Evolutionary conservation across 768 basidiomycete genomes (phyloP), one percentile per base, ranked within the genome.

Genomic region (Boletus vermiculosoides): DNA sequence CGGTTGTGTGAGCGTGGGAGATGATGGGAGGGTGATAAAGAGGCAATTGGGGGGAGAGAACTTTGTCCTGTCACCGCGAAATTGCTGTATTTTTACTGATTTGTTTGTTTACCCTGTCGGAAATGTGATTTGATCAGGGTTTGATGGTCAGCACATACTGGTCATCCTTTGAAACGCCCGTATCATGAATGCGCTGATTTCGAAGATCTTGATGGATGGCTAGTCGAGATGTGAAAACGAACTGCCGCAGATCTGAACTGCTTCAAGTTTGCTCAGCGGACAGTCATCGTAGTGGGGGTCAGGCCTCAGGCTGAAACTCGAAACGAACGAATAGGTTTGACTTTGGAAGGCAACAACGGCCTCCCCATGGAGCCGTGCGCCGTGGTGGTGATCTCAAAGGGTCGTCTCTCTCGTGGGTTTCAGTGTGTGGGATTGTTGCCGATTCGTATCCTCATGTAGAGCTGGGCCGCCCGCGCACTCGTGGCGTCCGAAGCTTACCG

Each of bases 1-100:
- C 51, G 47, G 44, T 62, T 62, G 42, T 18, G 20, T 12, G 46
- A 50, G 48, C 55, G 60, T 62, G 60, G 31, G 59, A 60, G 57
- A 39, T 60, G 42, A 46, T 41, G 23, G 44, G n/a, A 11, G 40
- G 42, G n/a, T 2, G 40, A 41, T 41, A 44, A 44, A 22, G 42
- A 2, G 42, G 42, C 8, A 40, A 40, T 7, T 28, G 39, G 39
- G 7, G 16, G 37, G n/a, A 37, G 36, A n/a, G n/a, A 40, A 34
- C 39, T 40, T 40, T 40, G 39, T 40, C n/a, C n/a, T 12, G 39
- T n/a, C 37, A n/a, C 37, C 37, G 16, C 37, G n/a, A 39, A 39
- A 39, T 39, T 39, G 37, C 37, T n/a, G 37, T 18, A 39, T 39
- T n/a, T n/a, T 7, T 1, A 4, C 16, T 39, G 8, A 39, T 39